These are phyloP conservation scores for Grigorovia transvaalensis DNA, from an alignment of 805 yeast genomes.

Conservation along the genomic window DNA sequence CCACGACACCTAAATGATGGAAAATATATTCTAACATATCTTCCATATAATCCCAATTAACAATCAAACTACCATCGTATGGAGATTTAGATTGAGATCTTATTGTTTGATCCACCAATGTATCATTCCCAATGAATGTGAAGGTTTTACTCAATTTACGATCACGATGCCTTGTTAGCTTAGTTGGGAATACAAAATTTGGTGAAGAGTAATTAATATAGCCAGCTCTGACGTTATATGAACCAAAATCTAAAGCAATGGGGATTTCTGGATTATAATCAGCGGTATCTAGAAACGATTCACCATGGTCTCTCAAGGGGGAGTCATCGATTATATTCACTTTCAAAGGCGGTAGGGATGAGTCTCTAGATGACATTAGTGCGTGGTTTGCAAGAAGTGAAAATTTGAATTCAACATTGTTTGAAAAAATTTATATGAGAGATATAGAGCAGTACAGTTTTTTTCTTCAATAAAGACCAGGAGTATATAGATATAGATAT, in stretches of 20 bases:
- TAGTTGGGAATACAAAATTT: slow-evolving; percentile 56
- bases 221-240: slow-evolving; percentile 51
- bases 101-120: slow-evolving; percentile 56
- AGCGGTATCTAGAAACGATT: slow-evolving; percentile 22
- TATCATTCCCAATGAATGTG: slow-evolving; percentile 77
- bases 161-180: slow-evolving; percentile 68
- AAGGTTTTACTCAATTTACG: slow-evolving; percentile 52
- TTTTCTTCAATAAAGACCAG: too few species aligned
- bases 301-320: slow-evolving; percentile 25
- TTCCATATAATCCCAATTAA: slow-evolving; percentile 91
- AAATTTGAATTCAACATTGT: background rate
- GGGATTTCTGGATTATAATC: slow-evolving; percentile 37
- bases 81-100: slow-evolving; percentile 66
- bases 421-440: too few species aligned
- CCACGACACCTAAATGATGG: slow-evolving; percentile 59
- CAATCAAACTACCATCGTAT: slow-evolving; percentile 74
- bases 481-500: too few species aligned
- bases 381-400: background rate
- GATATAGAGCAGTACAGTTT: too few species aligned
- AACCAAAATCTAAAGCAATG: slow-evolving; percentile 82
- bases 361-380: slow-evolving; percentile 16
- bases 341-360: slow-evolving; percentile 21
- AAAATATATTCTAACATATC: slow-evolving; percentile 74
- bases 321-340: slow-evolving; percentile 22
- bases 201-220: slow-evolving; percentile 39